Evolutionary conservation across 1,284 basidiomycete genomes (phyloP).

Genomic region (Ceratobasidium theobromae): DNA sequence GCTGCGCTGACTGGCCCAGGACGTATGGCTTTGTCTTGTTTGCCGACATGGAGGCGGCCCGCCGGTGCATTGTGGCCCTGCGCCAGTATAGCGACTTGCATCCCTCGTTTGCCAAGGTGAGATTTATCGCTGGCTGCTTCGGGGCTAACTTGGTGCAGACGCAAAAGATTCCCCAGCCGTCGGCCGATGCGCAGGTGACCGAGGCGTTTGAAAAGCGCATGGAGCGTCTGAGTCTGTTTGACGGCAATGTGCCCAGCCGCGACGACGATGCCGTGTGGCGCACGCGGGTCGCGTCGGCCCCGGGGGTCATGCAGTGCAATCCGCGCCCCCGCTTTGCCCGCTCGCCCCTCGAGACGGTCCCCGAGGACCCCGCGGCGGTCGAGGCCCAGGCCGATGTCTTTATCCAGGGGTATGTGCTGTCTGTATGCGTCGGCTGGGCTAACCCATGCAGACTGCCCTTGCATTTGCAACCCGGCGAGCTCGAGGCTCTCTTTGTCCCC

Average conservation of each 20-base stretch:
- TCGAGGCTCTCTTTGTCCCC: slow-evolving; percentile 19
- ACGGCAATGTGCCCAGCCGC: neutral
- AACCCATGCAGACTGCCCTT: neutral
- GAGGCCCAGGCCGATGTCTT: slow-evolving; percentile 26
- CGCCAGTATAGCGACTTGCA: slow-evolving; percentile 69
- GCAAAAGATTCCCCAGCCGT: slow-evolving; percentile 63
- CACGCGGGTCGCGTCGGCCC: neutral
- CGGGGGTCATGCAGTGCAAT: neutral
- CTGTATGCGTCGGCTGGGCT: neutral
- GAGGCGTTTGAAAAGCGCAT: slow-evolving; percentile 9
- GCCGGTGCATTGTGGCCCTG: slow-evolving; percentile 65
- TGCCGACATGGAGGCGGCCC: slow-evolving; percentile 60
- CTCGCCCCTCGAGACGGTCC: slow-evolving; percentile 27
- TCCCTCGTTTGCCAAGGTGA: slow-evolving; percentile 66
- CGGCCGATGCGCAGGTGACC: slow-evolving; percentile 9
- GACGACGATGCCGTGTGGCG: neutral
- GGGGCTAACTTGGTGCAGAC: slow-evolving; percentile 55
- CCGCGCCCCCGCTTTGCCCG: slow-evolving; percentile 17
- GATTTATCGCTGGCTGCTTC: slow-evolving; percentile 6
- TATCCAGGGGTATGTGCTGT: slow-evolving; percentile 13
- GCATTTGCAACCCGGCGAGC: slow-evolving; percentile 12
- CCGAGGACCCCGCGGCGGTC: slow-evolving; percentile 9
- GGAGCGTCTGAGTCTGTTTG: slow-evolving; percentile 24
- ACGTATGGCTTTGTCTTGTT: slow-evolving; percentile 83
- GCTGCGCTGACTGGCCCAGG: slow-evolving; percentile 44